Evolutionary conservation across 129 eudicot genomes (phyloP).

Genomic region (Saposhnikovia divaricata): DNA sequence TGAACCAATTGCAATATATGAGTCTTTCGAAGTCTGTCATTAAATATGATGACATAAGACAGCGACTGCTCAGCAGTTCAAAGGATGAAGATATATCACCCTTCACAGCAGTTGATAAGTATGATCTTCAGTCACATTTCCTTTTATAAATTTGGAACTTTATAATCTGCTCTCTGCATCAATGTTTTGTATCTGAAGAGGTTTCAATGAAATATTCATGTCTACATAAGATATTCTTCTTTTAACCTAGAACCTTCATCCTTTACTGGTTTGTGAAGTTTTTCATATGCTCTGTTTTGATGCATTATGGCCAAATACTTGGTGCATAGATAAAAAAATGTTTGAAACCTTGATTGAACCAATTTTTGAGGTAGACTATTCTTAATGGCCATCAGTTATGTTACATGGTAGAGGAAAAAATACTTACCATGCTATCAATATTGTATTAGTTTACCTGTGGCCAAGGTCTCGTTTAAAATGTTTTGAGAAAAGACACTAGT

Average conservation of each 20-base stretch:
- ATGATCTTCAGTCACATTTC: constrained; percentile 17
- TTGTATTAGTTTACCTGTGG: neutral
- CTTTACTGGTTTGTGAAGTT: neutral
- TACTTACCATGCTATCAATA: neutral
- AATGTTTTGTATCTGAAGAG: neutral
- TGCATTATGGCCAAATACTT: neutral
- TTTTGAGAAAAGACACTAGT: neutral
- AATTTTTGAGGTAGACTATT: too few relatives aligned
- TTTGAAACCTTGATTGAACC: neutral
- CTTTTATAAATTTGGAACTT: neutral
- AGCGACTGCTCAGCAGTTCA: constrained; percentile 82
- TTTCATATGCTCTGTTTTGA: neutral
- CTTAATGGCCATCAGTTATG: neutral
- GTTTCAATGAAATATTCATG: neutral
- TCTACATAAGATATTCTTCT: neutral
- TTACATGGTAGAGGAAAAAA: neutral
- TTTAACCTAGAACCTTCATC: neutral
- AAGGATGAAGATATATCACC: constrained; percentile 99
- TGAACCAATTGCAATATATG: constrained; percentile 96
- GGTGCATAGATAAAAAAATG: neutral
- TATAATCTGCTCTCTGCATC: neutral
- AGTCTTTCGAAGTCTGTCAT: constrained; percentile 78
- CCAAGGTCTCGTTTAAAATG: neutral
- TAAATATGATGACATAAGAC: constrained; percentile 79
- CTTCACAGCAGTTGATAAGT: constrained; percentile 95